These are phyloP conservation scores for Lenwebbia sp. DNA, from an alignment of 345 rosid species.

Conservation along the genomic window DNA sequence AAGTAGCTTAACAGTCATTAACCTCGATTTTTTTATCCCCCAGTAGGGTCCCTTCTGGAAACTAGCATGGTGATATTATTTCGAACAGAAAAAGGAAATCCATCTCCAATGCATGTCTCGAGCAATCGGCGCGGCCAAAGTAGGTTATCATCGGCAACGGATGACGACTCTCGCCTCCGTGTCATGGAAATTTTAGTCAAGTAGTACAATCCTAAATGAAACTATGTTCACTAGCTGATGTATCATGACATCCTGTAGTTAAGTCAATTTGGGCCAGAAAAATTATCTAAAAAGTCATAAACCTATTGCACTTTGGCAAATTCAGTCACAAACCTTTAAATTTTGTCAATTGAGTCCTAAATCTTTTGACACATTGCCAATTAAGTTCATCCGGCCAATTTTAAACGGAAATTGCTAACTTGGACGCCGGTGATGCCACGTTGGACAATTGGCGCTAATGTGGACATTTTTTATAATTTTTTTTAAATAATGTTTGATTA, in stretches of 20 bases:
- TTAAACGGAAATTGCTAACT: too few species aligned
- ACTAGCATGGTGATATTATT: not conserved
- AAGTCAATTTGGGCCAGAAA: not conserved
- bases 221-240: not conserved
- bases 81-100: not conserved
- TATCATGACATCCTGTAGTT: not conserved
- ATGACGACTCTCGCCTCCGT: not conserved
- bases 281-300: too few species aligned
- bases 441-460: too few species aligned
- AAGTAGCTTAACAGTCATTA: too few species aligned
- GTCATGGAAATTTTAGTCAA: not conserved
- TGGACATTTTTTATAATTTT: too few species aligned
- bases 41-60: not conserved
- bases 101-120: not conserved
- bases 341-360: too few species aligned
- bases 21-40: not conserved
- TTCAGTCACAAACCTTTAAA: too few species aligned
- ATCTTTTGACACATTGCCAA: too few species aligned
- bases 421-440: too few species aligned
- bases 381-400: too few species aligned
- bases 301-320: too few species aligned
- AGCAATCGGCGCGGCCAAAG: not conserved
- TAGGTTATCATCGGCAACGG: not conserved
- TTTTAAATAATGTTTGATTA: too few species aligned
- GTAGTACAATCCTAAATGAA: not conserved